These are phyloP conservation scores for Epicoccum sorghinum DNA, from an alignment of 2,329 filamentous ascomycete genomes.

Conservation along the genomic window DNA sequence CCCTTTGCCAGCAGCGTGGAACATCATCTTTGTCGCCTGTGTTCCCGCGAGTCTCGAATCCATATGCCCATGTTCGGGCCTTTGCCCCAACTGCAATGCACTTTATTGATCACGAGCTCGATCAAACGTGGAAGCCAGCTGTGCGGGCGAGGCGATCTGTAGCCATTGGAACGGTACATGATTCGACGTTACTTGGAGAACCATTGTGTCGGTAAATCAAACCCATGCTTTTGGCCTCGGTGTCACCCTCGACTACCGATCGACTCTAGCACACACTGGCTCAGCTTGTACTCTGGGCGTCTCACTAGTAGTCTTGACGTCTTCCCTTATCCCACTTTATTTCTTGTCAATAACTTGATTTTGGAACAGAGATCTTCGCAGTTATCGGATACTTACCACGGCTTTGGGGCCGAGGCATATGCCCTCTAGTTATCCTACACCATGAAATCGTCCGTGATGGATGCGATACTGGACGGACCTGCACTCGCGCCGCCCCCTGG, in stretches of 20 bases:
- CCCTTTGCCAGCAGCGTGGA: not conserved
- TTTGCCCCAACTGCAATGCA: not conserved
- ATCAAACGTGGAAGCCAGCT: not conserved
- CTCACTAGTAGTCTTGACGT: not conserved
- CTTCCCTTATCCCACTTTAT: not conserved
- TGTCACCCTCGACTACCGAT: not conserved
- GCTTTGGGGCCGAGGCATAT: not conserved
- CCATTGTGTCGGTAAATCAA: not conserved
- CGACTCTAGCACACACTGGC: not conserved
- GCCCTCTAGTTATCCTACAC: not conserved
- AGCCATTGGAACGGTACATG: not conserved
- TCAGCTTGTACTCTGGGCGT: conserved; percentile 2
- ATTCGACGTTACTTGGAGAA: not conserved
- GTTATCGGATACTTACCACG: not conserved
- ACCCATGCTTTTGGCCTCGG: not conserved
- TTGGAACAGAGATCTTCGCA: not conserved
- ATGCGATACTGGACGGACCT: conserved; percentile 11
- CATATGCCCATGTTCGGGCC: not conserved
- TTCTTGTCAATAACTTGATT: not conserved
- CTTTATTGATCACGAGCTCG: not conserved
- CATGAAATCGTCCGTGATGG: conserved; percentile 1
- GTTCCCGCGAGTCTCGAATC: not conserved
- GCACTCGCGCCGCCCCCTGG: conserved; percentile 16
- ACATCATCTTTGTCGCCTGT: not conserved
- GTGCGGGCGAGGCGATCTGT: not conserved